phyloP scores from a whole-genome alignment of 129 eudicot genomes.

The Solidago caesia region DNA sequence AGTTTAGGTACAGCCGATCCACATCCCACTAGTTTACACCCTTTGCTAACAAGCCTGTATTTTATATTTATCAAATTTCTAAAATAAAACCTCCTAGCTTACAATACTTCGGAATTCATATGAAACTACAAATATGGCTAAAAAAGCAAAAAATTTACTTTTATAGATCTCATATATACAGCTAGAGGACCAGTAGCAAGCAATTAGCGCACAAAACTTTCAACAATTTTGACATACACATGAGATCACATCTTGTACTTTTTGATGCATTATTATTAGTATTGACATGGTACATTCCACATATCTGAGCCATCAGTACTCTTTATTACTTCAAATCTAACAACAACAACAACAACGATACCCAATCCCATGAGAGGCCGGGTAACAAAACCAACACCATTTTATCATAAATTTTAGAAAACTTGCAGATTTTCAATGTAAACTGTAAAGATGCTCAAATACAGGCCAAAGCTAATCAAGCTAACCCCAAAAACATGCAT shows the following conservation, averaged over 20 bases:
- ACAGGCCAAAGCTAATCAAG: background rate
- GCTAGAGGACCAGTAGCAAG: background rate
- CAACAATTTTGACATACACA: too few species aligned
- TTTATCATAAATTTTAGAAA: background rate
- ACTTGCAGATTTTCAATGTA: background rate
- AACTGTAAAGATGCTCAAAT: constrained; percentile 11
- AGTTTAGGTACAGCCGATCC: constrained; percentile 87
- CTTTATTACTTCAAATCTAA: constrained; percentile 15
- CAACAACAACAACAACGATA: too few species aligned
- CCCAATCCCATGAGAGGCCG: too few species aligned
- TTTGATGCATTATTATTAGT: background rate
- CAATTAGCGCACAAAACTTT: background rate
- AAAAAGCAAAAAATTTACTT: background rate
- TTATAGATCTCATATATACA: too few species aligned
- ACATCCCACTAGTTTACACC: constrained; percentile 95
- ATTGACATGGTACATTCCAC: constrained; percentile 5
- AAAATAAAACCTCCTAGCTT: background rate
- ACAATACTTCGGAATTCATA: constrained; percentile 1
- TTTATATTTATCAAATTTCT: background rate
- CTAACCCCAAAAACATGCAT: background rate
- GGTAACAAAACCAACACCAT: background rate
- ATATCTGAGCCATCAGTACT: background rate
- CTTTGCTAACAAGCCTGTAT: constrained; percentile 56
- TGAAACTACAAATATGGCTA: constrained; percentile 1
- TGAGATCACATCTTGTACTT: constrained; percentile 3